Evolutionary conservation across 2,329 filamentous ascomycete genomes (phyloP), one percentile per base, ranked within the genome.

Genomic region (Fusarium illudens): DNA sequence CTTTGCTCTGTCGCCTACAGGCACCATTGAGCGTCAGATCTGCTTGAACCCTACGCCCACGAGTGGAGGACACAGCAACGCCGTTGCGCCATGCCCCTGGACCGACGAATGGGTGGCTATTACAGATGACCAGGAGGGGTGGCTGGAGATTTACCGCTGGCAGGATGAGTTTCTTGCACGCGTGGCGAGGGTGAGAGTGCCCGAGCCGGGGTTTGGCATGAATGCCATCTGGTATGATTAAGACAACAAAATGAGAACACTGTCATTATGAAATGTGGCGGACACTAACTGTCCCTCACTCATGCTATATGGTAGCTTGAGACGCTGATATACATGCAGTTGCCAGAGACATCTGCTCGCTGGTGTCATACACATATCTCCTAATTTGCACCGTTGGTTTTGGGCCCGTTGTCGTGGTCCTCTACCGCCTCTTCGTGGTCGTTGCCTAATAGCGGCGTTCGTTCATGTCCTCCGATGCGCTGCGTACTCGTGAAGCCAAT

Each of bases 151-250:
- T 59, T 96, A 96, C 77, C 85, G 93, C 56, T 97, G 93, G 92
- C 85, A 90, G 68, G 90, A 94, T 61, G 93, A 96, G 83, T 92
- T 90, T 71, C 80, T 97, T 55, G 90, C 88, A 2, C 83, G 93
- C 4, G 93, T 96, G 8, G 93, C 93, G 15, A 85, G 92, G 65
- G 83, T 92, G 66, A 89, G 92, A 71, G 89, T 96, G 34, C 89
- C 89, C 6, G 93, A 96, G 81, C 92, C 92, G n/a, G 93, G 93
- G 2, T 97, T 97, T 77, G 93, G 93, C 2, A 97, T 97, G 93
- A 97, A 97, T 80, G 93, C 93, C n/a, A 94, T 96, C 67, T 97
- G 93, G 93, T 96, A 96, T 78, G 91, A 96, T 60, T 82, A 50
- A 63, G 17, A 10, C 32, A 36, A 12, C 9, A 57, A 54, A 48